Evolutionary conservation across 1,284 basidiomycete species (phyloP), one percentile per base, ranked within the genome.

Genomic region (Fistulina hepatica): DNA sequence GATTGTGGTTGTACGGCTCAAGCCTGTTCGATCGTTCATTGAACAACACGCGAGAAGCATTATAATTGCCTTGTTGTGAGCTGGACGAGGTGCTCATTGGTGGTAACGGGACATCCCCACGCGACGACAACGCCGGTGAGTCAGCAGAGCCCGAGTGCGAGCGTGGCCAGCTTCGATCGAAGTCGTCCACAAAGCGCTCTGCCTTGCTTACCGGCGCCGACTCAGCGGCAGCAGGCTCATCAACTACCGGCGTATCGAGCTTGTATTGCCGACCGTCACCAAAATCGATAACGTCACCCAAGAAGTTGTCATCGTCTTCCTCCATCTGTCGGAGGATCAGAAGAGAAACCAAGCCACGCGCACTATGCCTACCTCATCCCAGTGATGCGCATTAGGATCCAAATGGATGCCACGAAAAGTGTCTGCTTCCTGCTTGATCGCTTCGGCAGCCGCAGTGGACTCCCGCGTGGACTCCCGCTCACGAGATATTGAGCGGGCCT

Each of bases 371-470:
- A 94, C 90, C 70, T 92, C 89, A 51, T 95, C 92, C 92, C 92
- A 97, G 54, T 94, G 89, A 55, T 91, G 86, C 4, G 84, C 78
- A 52, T 92, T 91, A 32, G 90, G 86, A 61, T 93, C 80, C 33
- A 95, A 63, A 59, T 94, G 91, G 2, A 89, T 79, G 1, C 89
- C 89, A 30, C 89, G 73, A 58, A 97, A 97, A 2, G 88, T 83
- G 58, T 94, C 91, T n/a, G 81, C 82, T 49, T 86, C 76, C 48
- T 77, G 75, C 53, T 78, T 77, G 48, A 69, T 68, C 6, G 67
- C 52, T 20, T 64, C 62, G 12, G 60, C 56, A 15, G 56, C 47
- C 35, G 67, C 66, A 48, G 36, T 10, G 33, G 39, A 39, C 5
- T 31, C 36, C 19, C 31, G 27, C 19, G 58, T 61, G 22, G 57